A percentile compares a stretch with the other conserved stretches of the same genome.
These are phyloP conservation scores for Trichophyton mentagrophytes DNA, from an alignment of 2,329 filamentous ascomycete species.

Conservation along the genomic window DNA sequence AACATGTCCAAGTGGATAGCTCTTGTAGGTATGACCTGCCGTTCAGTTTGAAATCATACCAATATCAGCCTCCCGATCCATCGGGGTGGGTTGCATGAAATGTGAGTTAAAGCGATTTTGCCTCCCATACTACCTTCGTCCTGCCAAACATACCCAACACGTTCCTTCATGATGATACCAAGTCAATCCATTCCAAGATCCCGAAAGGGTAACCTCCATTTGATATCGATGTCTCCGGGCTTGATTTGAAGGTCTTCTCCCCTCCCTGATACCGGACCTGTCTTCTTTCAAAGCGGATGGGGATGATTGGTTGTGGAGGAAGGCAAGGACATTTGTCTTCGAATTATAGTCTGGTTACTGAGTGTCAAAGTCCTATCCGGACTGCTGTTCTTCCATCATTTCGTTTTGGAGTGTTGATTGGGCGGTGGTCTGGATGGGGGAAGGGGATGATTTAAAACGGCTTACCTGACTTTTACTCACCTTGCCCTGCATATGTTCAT, in stretches of 20 bases:
- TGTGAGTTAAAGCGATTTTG: not conserved
- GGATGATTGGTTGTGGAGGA: conserved; percentile 7
- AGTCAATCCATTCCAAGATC: conserved; percentile 52
- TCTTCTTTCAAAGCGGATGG: conserved; percentile 7
- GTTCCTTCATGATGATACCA: conserved; percentile 42
- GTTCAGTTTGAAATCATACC: not conserved
- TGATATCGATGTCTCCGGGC: not conserved
- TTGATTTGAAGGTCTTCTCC: conserved; percentile 12
- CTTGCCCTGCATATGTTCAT: not conserved
- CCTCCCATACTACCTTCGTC: not conserved
- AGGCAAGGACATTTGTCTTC: not conserved
- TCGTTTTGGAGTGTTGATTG: conserved; percentile 27
- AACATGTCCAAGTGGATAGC: not conserved
- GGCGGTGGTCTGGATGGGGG: conserved; percentile 24
- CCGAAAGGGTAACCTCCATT: conserved; percentile 27
- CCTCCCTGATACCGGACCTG: conserved; percentile 36
- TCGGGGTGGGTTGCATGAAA: not conserved
- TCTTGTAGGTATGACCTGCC: not conserved
- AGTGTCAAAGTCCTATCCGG: not conserved
- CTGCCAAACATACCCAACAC: not conserved
- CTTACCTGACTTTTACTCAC: conserved; percentile 24
- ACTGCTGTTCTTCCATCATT: conserved; percentile 15
- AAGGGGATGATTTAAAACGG: conserved; percentile 33
- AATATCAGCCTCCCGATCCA: not conserved
- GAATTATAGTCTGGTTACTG: not conserved